Conservation (phyloP, 2,329 filamentous ascomycete genomes). For the Xylaria sp. region DNA sequence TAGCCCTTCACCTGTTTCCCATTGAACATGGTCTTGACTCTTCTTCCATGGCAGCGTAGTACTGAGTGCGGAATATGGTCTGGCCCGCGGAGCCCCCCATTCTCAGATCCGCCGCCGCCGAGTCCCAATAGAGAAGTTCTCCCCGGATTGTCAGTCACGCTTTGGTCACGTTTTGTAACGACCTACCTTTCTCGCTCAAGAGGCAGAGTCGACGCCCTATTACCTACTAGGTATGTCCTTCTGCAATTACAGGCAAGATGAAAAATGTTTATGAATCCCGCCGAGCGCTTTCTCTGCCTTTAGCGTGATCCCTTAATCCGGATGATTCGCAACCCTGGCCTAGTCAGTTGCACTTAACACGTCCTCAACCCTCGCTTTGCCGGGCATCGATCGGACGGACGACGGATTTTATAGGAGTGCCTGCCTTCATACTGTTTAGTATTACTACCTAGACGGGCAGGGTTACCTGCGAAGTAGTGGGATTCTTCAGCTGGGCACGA, state of each 20-base stretch:
- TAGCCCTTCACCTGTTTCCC: background rate
- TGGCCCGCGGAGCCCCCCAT: background rate
- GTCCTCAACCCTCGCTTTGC: background rate
- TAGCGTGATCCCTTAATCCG: background rate
- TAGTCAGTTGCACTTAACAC: background rate
- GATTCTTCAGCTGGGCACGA: too few species aligned
- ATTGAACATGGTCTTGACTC: background rate
- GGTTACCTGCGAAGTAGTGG: too few species aligned
- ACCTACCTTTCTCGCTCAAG: background rate
- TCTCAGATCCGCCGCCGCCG: background rate
- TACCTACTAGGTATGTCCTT: too few species aligned
- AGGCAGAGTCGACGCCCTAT: background rate
- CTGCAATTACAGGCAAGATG: too few species aligned
- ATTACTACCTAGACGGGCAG: too few species aligned
- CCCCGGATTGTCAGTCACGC: background rate
- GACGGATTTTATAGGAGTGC: too few species aligned
- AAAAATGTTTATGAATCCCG: background rate
- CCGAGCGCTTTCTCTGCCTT: conserved; percentile 1
- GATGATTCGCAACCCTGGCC: background rate
- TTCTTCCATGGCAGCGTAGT: background rate
- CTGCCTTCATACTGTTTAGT: too few species aligned
- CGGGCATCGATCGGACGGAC: conserved; percentile 5
- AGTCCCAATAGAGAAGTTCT: background rate
- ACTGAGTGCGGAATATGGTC: background rate
- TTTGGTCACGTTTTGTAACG: background rate